phyloP scores from a whole-genome alignment of 306 rosid genomes.

The Pachyrhizus erosus region DNA sequence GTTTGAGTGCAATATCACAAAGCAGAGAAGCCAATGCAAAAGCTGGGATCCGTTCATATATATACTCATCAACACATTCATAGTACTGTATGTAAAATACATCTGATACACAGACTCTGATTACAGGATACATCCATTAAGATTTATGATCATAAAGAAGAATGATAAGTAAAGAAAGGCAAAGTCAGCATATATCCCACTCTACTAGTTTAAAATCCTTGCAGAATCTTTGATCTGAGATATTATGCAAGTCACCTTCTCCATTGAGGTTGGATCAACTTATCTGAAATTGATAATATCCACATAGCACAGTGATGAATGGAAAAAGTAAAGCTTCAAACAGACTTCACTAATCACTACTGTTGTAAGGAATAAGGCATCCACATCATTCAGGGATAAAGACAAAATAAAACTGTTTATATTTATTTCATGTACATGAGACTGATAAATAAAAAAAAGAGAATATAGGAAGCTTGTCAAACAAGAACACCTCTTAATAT shows the following conservation, averaged over 20 bases:
- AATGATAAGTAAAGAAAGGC: conserved; percentile 18
- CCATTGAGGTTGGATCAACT: conserved; percentile 56
- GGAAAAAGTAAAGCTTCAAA: background rate
- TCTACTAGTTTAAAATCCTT: background rate
- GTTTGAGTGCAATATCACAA: background rate
- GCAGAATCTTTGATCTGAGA: background rate
- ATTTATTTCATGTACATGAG: background rate
- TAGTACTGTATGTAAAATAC: background rate
- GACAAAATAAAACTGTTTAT: background rate
- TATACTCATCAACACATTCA: background rate
- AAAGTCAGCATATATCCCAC: background rate
- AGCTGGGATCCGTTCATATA: background rate
- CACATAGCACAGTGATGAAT: background rate
- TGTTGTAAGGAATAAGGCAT: background rate
- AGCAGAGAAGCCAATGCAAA: background rate
- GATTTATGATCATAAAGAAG: background rate
- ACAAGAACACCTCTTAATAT: no score
- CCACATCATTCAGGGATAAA: background rate
- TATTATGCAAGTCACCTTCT: conserved; percentile 46
- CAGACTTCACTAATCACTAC: background rate
- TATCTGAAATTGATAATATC: conserved; percentile 49
- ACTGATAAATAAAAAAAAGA: no score
- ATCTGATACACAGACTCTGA: conserved; percentile 15
- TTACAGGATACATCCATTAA: conserved; percentile 6
- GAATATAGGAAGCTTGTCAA: no score